Base-by-base conservation (phyloP, 2,329 filamentous ascomycete genomes). In the Zasmidium angulare region DNA sequence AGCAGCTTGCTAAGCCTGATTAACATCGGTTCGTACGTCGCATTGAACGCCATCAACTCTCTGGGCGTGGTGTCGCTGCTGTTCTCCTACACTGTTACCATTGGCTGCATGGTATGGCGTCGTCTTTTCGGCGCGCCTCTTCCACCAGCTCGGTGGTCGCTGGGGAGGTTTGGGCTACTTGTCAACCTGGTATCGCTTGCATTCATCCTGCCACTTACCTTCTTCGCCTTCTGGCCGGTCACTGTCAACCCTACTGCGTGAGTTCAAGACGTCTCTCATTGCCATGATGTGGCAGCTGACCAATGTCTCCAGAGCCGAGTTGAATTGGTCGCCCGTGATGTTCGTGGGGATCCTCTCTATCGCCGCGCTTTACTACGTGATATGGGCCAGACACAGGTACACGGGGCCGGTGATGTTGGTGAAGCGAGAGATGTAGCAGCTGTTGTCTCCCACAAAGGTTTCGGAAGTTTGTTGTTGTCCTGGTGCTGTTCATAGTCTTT, bases 41-140 rank as follows among this genome's bases (percentile, higher is more conserved):
- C 77, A 0, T 80, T 82, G 64, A 77, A 78, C 62, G 77, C 77
- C 3, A 71, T 82, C 3, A 72, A 80, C 4, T 78, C 76, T 0
- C 69, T 82, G 2, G 71, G 68, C 12, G 68, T 72, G 7, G 73
- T 66, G 26, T 73, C 76, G 2, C 67, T 76, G 11, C 68, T 81
- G 43, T 68, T 68, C 4, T 72, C 78, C 9, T 77, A 77, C 59
- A 72, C 75, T 29, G 63, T 74, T 52, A 69, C 69, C 17, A 74
- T 76, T 53, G 65, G 69, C 50, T 72, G 68, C 57, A 31, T 77
- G 2, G 63, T 76, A 31, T 66, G 72, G 58, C 72, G 71, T 49
- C 75, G 77, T 2, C 51, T 78, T 40, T 65, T 63, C 1, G 61
- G 60, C 6, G 64, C 74, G 36, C 64, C 69, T 0, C 65, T 79